Evolutionary conservation across 2,329 filamentous ascomycete species (phyloP).

Genomic region (Aspergillus jensenii): DNA sequence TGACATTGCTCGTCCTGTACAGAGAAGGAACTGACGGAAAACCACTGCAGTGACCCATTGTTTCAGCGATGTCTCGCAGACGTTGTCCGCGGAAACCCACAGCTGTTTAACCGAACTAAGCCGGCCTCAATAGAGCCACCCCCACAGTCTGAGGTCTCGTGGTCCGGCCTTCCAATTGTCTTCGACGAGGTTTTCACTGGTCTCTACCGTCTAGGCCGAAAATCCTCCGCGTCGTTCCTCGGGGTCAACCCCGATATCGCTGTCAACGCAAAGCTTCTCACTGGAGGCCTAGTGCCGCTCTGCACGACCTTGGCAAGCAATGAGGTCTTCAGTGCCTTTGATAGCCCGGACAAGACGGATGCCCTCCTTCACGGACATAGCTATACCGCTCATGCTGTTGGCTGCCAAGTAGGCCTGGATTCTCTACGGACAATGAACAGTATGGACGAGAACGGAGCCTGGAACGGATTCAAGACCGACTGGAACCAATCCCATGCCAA

Average conservation of each 20-base stretch:
- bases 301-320: conserved; percentile 74
- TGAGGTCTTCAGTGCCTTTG: conserved; percentile 70
- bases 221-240: conserved; percentile 70
- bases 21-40: background rate
- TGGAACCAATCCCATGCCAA: conserved; percentile 38
- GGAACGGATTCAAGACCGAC: conserved; percentile 55
- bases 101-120: conserved; percentile 52
- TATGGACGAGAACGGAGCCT: conserved; percentile 58
- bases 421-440: conserved; percentile 60
- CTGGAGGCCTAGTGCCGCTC: conserved; percentile 75
- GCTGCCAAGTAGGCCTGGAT: conserved; percentile 74
- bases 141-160: conserved; percentile 37
- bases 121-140: conserved; percentile 4
- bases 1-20: background rate
- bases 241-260: conserved; percentile 69
- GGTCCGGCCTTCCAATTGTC: conserved; percentile 74
- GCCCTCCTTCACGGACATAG: conserved; percentile 81
- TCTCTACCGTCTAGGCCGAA: conserved; percentile 74
- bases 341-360: conserved; percentile 71
- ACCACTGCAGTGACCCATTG: conserved; percentile 65
- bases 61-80: conserved; percentile 73
- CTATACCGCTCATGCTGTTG: conserved; percentile 81
- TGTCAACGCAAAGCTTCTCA: conserved; percentile 80
- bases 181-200: conserved; percentile 90
- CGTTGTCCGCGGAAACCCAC: conserved; percentile 60